Evolutionary conservation across 176 grass and related monocot species (phyloP), one percentile per base, ranked within the genome.

Genomic region (Luzula sylvatica): DNA sequence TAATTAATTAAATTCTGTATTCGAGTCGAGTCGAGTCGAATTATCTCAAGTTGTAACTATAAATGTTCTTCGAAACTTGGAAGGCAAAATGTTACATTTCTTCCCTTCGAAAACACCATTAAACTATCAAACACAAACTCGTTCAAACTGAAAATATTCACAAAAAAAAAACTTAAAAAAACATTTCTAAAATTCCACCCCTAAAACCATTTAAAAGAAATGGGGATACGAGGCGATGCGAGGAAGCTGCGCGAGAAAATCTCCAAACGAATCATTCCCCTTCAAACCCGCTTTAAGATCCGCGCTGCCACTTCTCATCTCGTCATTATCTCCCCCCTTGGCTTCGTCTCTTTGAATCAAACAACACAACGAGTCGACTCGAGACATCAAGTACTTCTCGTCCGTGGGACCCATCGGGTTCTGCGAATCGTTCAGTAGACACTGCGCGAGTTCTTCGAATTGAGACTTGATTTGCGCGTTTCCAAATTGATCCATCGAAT

Each of bases 291-390:
- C 30, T 2, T 35, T 35, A 9, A 35, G 30, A 35, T 35, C 30
- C 30, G 30, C 9, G 30, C 30, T 0, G 30, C 30, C n/a, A n/a
- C n/a, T n/a, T n/a, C n/a, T n/a, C 23, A 43, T 61, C 39, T 26
- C 44, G 39, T 25, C 14, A 24, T 9, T 23, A 44, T 17, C 19
- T 12, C 52, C 22, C 3, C 20, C 35, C 24, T 61, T 38, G 11
- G 9, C 12, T 45, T 56, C 23, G 42, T 79, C 82, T 52, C 54
- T 86, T 15, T 94, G 72, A 39, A 94, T 71, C 48, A 94, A 48
- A 42, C 65, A 73, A 53, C 82, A 94, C 3, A 94, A 71, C 30
- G 87, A 94, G 52, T 94, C 76, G 38, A 94, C 87, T 58, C 78
- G 78, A 2, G 71, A 79, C 87, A 94, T 87, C 18, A 94, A 53